Evolutionary conservation across 192 early-diverging fungal species (phyloP).

Genomic region (Gonapodya prolifera): DNA sequence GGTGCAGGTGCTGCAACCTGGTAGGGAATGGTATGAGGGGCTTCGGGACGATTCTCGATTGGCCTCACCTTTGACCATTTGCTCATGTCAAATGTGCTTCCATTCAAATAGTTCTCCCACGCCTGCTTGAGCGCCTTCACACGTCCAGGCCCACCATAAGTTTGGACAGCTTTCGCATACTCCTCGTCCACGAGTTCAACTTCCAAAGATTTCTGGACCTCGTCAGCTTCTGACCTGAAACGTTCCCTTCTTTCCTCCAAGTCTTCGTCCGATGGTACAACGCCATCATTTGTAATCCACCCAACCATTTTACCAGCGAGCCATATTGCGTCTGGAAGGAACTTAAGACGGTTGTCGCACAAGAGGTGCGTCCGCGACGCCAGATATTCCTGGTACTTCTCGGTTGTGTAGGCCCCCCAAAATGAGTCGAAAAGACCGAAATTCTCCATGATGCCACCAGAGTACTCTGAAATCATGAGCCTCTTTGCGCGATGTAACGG

Average conservation of each 20-base stretch:
- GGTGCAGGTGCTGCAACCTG: not conserved
- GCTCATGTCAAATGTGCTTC: not conserved
- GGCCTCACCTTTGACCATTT: not conserved
- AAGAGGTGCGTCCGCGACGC: not conserved
- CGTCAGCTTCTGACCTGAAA: not conserved
- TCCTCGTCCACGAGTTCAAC: not conserved
- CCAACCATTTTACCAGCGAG: conserved; percentile 1
- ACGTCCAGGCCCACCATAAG: not conserved
- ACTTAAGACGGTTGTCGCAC: conserved; percentile 1
- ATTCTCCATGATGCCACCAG: conserved; percentile 1
- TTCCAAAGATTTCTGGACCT: not conserved
- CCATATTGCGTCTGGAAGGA: conserved; percentile 3
- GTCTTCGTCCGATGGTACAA: not conserved
- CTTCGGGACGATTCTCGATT: too few relatives aligned
- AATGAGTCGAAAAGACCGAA: not conserved
- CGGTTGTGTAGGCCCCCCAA: not conserved
- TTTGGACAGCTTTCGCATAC: not conserved
- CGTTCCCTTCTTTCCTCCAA: not conserved
- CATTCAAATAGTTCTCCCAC: not conserved
- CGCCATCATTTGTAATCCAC: not conserved
- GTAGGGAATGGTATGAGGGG: too few relatives aligned
- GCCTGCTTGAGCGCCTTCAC: not conserved
- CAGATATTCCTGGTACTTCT: not conserved
- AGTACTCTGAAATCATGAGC: too few relatives aligned
- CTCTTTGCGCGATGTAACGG: too few relatives aligned